Evolutionary conservation across 306 rosid species (phyloP), one percentile per base, ranked within the genome.

Genomic region (Casuarina equisetifolia): DNA sequence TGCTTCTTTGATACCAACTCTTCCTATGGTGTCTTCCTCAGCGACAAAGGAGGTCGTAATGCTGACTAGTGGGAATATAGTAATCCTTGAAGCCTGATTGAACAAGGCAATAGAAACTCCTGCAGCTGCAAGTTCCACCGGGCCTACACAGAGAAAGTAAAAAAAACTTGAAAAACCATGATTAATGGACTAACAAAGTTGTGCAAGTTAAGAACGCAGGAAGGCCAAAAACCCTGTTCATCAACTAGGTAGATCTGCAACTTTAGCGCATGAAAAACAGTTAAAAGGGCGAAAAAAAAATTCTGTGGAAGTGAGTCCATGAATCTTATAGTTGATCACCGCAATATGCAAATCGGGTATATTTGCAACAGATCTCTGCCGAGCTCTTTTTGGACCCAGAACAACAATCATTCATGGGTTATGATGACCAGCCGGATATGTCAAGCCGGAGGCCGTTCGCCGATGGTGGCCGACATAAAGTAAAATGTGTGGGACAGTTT

Each of bases 1-100:
- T 6, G 75, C 86, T 63, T 83, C 83, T 74, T 68, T 82, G 6
- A 3, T 55, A 36, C 79, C 78, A 48, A 85, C 63, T 13, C 74
- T 84, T 7, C 81, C 82, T 46, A 89, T 73, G 46, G 99, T 91
- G 36, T 89, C 96, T 84, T 95, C 99, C 86, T 95, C 97, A 1
- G 99, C 99, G 1, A 95, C 99, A 84, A 95, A 95, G 17, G 97
- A 95, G 59, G 99, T 95, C 5, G 99, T 92, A 70, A 95, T 89
- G 53, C 99, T 95, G 2, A 95, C 97, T n/a, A 95, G 70, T 57
- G 99, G 99, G 83, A 92, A 95, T 75, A 95, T 95, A 48, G 97
- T 90, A 38, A 95, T 95, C 87, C 97, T 91, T 55, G 97, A 95
- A 70, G 99, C 99, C 79, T 92, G 97, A 63, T 95, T 95, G 90